A percentile compares a stretch with the other conserved stretches of the same genome.
These are phyloP conservation scores for Globisporangium ultimum DNA, from an alignment of 352 stramenopile genomes.

Conservation along the genomic window DNA sequence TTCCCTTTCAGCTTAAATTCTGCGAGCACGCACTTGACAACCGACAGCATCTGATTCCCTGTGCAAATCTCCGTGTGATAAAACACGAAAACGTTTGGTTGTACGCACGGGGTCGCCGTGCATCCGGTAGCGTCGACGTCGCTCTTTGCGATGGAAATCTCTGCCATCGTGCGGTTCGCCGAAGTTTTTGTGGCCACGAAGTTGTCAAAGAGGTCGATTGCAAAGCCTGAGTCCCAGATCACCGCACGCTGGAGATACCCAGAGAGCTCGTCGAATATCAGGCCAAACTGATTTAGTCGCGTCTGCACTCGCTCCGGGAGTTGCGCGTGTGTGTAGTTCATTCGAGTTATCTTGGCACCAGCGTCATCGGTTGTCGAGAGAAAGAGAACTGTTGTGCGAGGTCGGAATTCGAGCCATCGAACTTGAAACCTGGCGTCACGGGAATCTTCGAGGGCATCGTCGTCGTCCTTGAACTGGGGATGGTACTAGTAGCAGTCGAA, in stretches of 20 bases:
- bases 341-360: background rate
- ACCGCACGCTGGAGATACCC: slow-evolving; percentile 18
- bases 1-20: too few species aligned
- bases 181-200: slow-evolving; percentile 13
- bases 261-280: slow-evolving; percentile 15
- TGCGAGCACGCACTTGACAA: too few species aligned
- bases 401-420: slow-evolving; percentile 19
- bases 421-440: slow-evolving; percentile 13
- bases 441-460: background rate
- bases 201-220: background rate
- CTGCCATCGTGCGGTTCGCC: slow-evolving; percentile 16
- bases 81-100: too few species aligned
- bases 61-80: too few species aligned
- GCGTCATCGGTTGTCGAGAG: slow-evolving; percentile 8
- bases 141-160: slow-evolving; percentile 12
- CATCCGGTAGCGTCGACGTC: too few species aligned
- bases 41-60: too few species aligned
- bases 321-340: background rate
- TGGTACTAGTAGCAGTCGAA: too few species aligned
- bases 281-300: slow-evolving; percentile 5
- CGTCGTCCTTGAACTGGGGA: too few species aligned
- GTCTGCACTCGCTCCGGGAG: slow-evolving; percentile 13
- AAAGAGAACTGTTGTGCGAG: slow-evolving; percentile 25
- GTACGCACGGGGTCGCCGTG: too few species aligned
- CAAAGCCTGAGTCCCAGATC: slow-evolving; percentile 23